Evolutionary conservation across 192 early-diverging fungal species (phyloP).

Genomic region (Pecoramyces ruminantium): DNA sequence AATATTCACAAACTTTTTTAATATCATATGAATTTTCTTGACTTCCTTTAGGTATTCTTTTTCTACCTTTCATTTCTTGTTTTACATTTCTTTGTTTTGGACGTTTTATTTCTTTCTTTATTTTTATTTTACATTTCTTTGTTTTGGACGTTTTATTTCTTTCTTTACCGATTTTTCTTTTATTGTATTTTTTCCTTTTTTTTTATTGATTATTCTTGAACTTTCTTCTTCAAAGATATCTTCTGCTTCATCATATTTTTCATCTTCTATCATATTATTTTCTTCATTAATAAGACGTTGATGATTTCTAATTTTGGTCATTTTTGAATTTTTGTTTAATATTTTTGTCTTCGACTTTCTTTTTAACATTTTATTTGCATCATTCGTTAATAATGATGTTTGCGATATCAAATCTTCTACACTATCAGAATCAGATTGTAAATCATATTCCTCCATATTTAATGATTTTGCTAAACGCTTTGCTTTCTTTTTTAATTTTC

Average conservation of each 20-base stretch:
- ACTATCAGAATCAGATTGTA: neutral
- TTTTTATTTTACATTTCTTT: no score
- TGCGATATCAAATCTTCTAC: neutral
- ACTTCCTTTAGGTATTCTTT: neutral
- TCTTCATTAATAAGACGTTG: neutral
- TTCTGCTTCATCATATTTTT: neutral
- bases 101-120: neutral
- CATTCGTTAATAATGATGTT: neutral
- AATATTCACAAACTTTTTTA: neutral
- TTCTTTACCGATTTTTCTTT: neutral
- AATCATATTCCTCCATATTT: neutral
- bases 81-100: no score
- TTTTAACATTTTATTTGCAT: neutral
- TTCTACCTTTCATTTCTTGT: neutral
- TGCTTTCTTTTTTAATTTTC: neutral
- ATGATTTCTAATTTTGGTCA: no score
- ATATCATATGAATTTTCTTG: neutral
- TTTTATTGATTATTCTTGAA: neutral
- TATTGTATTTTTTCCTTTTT: neutral
- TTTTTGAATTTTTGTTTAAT: neutral
- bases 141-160: neutral
- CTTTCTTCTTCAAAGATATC: neutral
- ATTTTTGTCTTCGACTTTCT: neutral
- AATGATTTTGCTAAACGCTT: neutral
- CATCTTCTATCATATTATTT: neutral